phyloP scores from a whole-genome alignment of 1,139 yeast genomes.

The Suhomyces atakaporum region DNA sequence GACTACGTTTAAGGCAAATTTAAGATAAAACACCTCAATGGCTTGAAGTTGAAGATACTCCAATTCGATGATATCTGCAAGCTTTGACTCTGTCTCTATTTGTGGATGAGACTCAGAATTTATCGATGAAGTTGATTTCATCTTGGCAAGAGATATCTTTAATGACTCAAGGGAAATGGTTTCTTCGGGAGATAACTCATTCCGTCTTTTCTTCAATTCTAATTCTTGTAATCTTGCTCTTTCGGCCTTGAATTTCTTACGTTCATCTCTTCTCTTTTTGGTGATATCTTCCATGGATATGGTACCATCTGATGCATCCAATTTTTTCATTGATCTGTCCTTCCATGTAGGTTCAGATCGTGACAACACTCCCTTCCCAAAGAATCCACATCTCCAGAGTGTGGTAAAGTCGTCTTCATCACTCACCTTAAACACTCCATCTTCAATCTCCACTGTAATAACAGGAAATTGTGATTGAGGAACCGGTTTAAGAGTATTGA shows the following conservation, averaged over 20 bases:
- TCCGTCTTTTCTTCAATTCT: slow-evolving; percentile 33
- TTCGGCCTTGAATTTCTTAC: slow-evolving; percentile 69
- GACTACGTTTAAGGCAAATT: slow-evolving; percentile 50
- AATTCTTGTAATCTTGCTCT: slow-evolving; percentile 40
- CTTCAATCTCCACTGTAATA: slow-evolving; percentile 29
- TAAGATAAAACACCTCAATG: slow-evolving; percentile 71
- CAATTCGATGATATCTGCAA: slow-evolving; percentile 28
- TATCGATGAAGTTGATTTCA: slow-evolving; percentile 19
- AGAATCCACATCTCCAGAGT: slow-evolving; percentile 86
- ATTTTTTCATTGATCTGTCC: slow-evolving; percentile 54
- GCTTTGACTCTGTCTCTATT: background rate
- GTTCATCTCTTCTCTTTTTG: slow-evolving; percentile 65
- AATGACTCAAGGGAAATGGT: slow-evolving; percentile 27
- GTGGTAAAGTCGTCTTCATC: slow-evolving; percentile 50
- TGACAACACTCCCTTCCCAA: slow-evolving; percentile 88
- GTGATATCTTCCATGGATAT: slow-evolving; percentile 68
- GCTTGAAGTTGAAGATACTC: slow-evolving; percentile 78
- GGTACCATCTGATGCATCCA: slow-evolving; percentile 33
- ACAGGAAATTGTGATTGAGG: slow-evolving; percentile 27
- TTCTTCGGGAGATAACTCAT: slow-evolving; percentile 28
- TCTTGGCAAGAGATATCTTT: slow-evolving; percentile 17
- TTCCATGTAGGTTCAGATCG: slow-evolving; percentile 94
- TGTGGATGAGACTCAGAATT: slow-evolving; percentile 21
- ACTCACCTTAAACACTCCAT: slow-evolving; percentile 47
- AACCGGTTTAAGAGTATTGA: slow-evolving; percentile 25